phyloP scores from a whole-genome alignment of 371 early-diverging fungal genomes.

The Apophysomyces sp. region DNA sequence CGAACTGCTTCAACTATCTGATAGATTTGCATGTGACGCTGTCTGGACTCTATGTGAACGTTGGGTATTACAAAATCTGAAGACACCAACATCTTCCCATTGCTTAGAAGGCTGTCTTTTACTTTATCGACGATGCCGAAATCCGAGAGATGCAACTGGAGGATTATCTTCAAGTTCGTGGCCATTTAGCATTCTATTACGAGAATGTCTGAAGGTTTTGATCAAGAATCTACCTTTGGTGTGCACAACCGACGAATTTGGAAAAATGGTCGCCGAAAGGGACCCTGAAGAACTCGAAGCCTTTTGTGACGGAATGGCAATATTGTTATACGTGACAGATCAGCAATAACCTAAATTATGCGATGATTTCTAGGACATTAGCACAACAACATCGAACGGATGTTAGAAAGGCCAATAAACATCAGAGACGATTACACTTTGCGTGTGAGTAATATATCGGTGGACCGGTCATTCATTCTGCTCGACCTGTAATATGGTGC shows the following conservation, averaged over 20 bases:
- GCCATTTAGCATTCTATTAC: slow-evolving; percentile 24
- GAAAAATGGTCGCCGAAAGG: slow-evolving; percentile 18
- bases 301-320: slow-evolving; percentile 27
- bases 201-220: slow-evolving; percentile 8
- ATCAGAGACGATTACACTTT: too few species aligned
- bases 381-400: too few species aligned
- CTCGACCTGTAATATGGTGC: too few species aligned
- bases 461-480: too few species aligned
- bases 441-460: too few species aligned
- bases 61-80: slow-evolving; percentile 23
- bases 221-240: slow-evolving; percentile 7
- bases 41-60: slow-evolving; percentile 21
- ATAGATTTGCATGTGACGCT: slow-evolving; percentile 19
- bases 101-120: slow-evolving; percentile 16
- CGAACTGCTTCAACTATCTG: slow-evolving; percentile 24
- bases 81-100: not conserved
- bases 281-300: slow-evolving; percentile 20
- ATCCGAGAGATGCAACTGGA: slow-evolving; percentile 17
- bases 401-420: too few species aligned
- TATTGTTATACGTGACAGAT: not conserved
- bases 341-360: too few species aligned
- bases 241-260: slow-evolving; percentile 12
- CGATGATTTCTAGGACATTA: too few species aligned
- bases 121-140: slow-evolving; percentile 26
- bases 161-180: slow-evolving; percentile 24